Base-by-base conservation (phyloP, 208 protist genomes). In the Chromosphaera perkinsii region DNA sequence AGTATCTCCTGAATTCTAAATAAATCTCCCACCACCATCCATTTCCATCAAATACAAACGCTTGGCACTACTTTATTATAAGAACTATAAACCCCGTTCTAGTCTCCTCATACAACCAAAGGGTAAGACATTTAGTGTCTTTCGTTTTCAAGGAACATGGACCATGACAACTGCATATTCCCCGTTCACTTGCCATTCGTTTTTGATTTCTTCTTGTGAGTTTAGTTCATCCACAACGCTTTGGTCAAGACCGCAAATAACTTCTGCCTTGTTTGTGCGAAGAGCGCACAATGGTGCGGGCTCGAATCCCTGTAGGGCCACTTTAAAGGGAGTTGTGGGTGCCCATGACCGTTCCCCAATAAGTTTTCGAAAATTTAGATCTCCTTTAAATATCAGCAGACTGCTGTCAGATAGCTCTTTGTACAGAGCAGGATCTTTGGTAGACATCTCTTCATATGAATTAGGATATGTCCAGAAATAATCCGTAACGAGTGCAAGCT, bases 181-280 rank as follows among this genome's bases (percentile, higher is more conserved):
- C n/a, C n/a, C n/a, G n/a, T n/a, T n/a, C n/a, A n/a, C n/a, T n/a
- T n/a, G n/a, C n/a, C n/a, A n/a, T n/a, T n/a, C n/a, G n/a, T n/a
- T n/a, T n/a, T n/a, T n/a, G n/a, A n/a, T n/a, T n/a, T n/a, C n/a
- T n/a, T n/a, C n/a, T n/a, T n/a, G n/a, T n/a, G n/a, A n/a, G n/a
- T n/a, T n/a, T n/a, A n/a, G n/a, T n/a, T n/a, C n/a, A n/a, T n/a
- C n/a, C n/a, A n/a, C n/a, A n/a, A n/a, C n/a, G n/a, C n/a, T n/a
- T n/a, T n/a, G n/a, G n/a, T n/a, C n/a, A n/a, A 60, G 24, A 60
- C 54, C 54, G 20, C 26, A 35, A 40, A 60, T 60, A 20, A 60
- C 32, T 40, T 60, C 54, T 14, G 54, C 14, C 32, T 60, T 60
- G 35, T 60, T 60, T 9, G 54, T 60, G 14, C 54, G 54, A 10